A percentile compares a stretch with the other conserved stretches of the same genome.
These are phyloP conservation scores for Hyphopichia buzzinii DNA, from an alignment of 1,139 yeast genomes.

Conservation along the genomic window DNA sequence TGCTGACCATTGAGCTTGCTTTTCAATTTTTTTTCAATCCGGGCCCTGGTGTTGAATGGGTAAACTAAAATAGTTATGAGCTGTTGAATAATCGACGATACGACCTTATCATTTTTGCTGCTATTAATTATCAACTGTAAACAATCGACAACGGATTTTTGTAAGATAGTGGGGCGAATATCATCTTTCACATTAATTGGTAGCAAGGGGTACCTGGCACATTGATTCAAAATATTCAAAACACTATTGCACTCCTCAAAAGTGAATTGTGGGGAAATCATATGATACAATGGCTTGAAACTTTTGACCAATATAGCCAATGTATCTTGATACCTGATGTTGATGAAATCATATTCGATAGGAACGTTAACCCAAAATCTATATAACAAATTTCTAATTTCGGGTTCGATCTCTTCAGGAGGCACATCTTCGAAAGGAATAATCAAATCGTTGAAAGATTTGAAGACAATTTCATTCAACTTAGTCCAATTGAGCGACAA, in stretches of 20 bases:
- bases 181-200: constrained; percentile 49
- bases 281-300: constrained; percentile 45
- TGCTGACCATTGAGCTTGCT: constrained; percentile 20
- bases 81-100: constrained; percentile 50
- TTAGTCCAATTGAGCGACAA: constrained; percentile 42
- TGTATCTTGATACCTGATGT: constrained; percentile 56
- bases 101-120: constrained; percentile 29
- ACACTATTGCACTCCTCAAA: constrained; percentile 38
- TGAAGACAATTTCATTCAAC: constrained; percentile 51
- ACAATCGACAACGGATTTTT: constrained; percentile 47
- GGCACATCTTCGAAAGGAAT: constrained; percentile 20
- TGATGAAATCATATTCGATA: constrained; percentile 56
- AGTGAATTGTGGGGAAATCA: constrained; percentile 29
- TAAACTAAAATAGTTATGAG: constrained; percentile 50
- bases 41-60: constrained; percentile 58
- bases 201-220: constrained; percentile 66
- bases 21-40: constrained; percentile 43
- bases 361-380: constrained; percentile 63
- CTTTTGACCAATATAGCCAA: constrained; percentile 49
- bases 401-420: constrained; percentile 7
- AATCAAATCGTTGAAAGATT: constrained; percentile 49
- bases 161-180: constrained; percentile 52
- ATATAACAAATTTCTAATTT: constrained; percentile 45
- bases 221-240: constrained; percentile 50
- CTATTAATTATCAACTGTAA: constrained; percentile 31